Percentiles rank a stretch among this genome's conserved stretches.
Evolutionary conservation across 2,329 filamentous ascomycete genomes (phyloP).

Genomic region (Penicillium sp.): DNA sequence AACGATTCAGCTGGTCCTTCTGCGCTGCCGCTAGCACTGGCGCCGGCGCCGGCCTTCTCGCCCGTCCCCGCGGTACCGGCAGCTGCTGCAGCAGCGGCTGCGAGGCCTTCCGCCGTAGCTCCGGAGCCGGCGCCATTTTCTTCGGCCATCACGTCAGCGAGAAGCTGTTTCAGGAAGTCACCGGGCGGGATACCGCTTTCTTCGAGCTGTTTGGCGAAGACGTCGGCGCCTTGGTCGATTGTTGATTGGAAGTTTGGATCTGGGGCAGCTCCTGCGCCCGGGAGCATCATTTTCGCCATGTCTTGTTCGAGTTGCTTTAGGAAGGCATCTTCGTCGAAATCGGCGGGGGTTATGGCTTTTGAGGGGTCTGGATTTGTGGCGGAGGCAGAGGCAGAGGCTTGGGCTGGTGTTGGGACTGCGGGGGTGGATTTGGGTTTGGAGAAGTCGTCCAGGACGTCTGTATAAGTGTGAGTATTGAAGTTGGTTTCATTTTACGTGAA

Average conservation of each 20-base stretch:
- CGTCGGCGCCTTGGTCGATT: slow-evolving; percentile 34
- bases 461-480: slow-evolving; percentile 12
- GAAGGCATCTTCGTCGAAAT: slow-evolving; percentile 53
- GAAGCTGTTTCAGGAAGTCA: slow-evolving; percentile 36
- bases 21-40: slow-evolving; percentile 7
- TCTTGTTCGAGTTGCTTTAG: slow-evolving; percentile 81
- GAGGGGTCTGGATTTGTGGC: slow-evolving; percentile 17
- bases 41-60: neutral
- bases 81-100: slow-evolving; percentile 22
- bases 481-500: neutral
- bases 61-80: neutral
- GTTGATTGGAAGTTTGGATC: slow-evolving; percentile 23
- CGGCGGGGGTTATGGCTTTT: slow-evolving; percentile 14
- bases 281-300: slow-evolving; percentile 75
- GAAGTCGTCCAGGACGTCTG: slow-evolving; percentile 93
- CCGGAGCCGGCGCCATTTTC: slow-evolving; percentile 16
- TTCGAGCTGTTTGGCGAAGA: slow-evolving; percentile 36
- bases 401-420: slow-evolving; percentile 4
- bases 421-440: slow-evolving; percentile 52
- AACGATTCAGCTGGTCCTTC: slow-evolving; percentile 63
- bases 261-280: slow-evolving; percentile 18
- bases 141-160: slow-evolving; percentile 36
- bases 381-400: slow-evolving; percentile 10
- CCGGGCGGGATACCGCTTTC: slow-evolving; percentile 35
- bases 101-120: slow-evolving; percentile 19